Conservation (phyloP, 1,139 yeast genomes). For the Geotrichum europaeum region DNA sequence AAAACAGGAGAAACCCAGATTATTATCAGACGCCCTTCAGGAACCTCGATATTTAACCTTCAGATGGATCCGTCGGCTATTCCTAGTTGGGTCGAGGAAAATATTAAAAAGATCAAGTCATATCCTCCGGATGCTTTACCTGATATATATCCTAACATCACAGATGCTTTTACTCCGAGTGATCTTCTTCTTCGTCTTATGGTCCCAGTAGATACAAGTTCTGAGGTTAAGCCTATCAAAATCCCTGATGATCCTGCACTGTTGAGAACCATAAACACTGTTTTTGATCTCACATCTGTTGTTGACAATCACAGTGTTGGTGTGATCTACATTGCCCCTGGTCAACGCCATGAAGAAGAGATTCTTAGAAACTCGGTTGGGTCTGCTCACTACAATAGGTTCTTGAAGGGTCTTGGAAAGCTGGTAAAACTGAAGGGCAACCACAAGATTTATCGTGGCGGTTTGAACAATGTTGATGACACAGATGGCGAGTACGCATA, state of each 20-base stretch:
- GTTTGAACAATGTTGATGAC: constrained; percentile 63
- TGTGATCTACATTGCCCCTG: constrained; percentile 62
- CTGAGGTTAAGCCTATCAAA: constrained; percentile 36
- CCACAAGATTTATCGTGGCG: constrained; percentile 63
- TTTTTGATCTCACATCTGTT: constrained; percentile 68
- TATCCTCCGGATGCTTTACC: background rate
- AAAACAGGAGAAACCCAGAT: constrained; percentile 50
- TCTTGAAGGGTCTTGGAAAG: constrained; percentile 54
- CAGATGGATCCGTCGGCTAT: constrained; percentile 41
- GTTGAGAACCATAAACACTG: constrained; percentile 51
- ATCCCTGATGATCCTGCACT: constrained; percentile 46
- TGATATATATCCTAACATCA: background rate
- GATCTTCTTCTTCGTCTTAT: constrained; percentile 41
- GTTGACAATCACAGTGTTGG: constrained; percentile 79
- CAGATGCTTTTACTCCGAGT: constrained; percentile 33
- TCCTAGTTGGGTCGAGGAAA: constrained; percentile 26
- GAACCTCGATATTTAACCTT: constrained; percentile 47
- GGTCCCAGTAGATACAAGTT: constrained; percentile 30
- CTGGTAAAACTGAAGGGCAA: constrained; percentile 52
- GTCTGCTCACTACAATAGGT: constrained; percentile 54
- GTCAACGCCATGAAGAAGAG: constrained; percentile 58
- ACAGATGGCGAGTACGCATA: constrained; percentile 72
- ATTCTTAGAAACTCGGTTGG: constrained; percentile 63
- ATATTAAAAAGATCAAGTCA: constrained; percentile 9
- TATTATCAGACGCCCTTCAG: constrained; percentile 61